Conservation (phyloP, 371 early-diverging fungal species). For the Rhizopus stolonifer region DNA sequence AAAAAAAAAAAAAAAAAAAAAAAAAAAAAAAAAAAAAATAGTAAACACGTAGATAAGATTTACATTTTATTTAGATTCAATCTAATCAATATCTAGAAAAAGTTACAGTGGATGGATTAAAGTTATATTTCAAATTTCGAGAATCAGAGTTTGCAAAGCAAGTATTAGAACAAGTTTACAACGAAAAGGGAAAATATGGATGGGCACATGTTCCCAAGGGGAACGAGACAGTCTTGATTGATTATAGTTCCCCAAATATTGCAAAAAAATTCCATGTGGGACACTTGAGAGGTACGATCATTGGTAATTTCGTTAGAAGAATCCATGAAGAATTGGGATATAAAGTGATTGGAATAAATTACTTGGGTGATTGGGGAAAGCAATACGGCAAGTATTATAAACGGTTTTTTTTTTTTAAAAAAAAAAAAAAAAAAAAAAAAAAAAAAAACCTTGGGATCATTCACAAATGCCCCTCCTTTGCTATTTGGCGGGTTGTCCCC, state of each 20-base stretch:
- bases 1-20: constrained; percentile 21
- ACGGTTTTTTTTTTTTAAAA: no score
- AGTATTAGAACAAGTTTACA: constrained; percentile 51
- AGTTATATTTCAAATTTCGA: constrained; percentile 15
- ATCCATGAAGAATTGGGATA: constrained; percentile 88
- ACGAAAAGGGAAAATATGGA: constrained; percentile 28
- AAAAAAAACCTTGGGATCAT: constrained; percentile 90
- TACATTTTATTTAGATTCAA: constrained; percentile 66
- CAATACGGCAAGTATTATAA: constrained; percentile 92
- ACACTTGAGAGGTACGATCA: constrained; percentile 97
- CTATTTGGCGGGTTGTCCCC: constrained; percentile 96
- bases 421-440: neutral
- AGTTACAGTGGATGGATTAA: constrained; percentile 3
- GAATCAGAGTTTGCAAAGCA: constrained; percentile 25
- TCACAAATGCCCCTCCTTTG: constrained; percentile 92
- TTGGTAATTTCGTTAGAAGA: constrained; percentile 94
- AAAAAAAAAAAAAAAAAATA: no score
- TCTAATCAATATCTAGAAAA: constrained; percentile 43
- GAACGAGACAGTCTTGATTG: constrained; percentile 76
- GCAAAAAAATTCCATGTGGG: constrained; percentile 99
- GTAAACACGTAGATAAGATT: constrained; percentile 42
- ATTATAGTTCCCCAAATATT: constrained; percentile 98
- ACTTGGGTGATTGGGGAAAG: constrained; percentile 99
- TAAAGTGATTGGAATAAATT: constrained; percentile 91
- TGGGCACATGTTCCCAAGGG: constrained; percentile 20